These are phyloP conservation scores for Psilocybe azurescens DNA, from an alignment of 768 basidiomycete species.

Conservation along the genomic window DNA sequence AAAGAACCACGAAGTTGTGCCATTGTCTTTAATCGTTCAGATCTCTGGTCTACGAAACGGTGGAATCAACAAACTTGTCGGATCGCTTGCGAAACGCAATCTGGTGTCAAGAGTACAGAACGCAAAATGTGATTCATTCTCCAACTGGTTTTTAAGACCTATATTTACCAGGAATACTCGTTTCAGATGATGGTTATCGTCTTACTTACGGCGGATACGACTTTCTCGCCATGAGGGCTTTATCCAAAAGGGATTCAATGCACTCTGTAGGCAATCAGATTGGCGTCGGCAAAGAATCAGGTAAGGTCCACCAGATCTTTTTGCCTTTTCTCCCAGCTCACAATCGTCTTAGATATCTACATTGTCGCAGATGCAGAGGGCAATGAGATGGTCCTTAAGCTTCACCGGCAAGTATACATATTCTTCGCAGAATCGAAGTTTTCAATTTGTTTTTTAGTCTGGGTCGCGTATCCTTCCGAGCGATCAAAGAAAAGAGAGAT, in stretches of 20 bases:
- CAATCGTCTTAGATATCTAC: conserved; percentile 70
- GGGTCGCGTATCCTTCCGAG: conserved; percentile 96
- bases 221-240: conserved; percentile 90
- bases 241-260: conserved; percentile 90
- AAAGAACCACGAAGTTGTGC: conserved; percentile 97
- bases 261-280: conserved; percentile 96
- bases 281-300: conserved; percentile 97
- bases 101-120: conserved; percentile 91
- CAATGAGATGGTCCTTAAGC: conserved; percentile 87
- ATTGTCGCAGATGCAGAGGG: conserved; percentile 87
- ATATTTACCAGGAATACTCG: conserved; percentile 11
- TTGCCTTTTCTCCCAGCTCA: not conserved
- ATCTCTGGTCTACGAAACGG: conserved; percentile 93
- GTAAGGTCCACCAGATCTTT: conserved; percentile 44
- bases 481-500: conserved; percentile 96
- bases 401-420: conserved; percentile 73
- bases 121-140: conserved; percentile 71
- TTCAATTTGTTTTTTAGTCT: conserved; percentile 54
- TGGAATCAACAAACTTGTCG: conserved; percentile 92
- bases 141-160: not conserved
- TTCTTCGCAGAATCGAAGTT: not conserved
- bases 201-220: conserved; percentile 99
- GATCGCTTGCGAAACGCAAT: conserved; percentile 89
- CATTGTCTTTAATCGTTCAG: conserved; percentile 85
- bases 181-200: conserved; percentile 92